phyloP scores from a whole-genome alignment of 2,329 filamentous ascomycete species.

The Fusarium sp. region DNA sequence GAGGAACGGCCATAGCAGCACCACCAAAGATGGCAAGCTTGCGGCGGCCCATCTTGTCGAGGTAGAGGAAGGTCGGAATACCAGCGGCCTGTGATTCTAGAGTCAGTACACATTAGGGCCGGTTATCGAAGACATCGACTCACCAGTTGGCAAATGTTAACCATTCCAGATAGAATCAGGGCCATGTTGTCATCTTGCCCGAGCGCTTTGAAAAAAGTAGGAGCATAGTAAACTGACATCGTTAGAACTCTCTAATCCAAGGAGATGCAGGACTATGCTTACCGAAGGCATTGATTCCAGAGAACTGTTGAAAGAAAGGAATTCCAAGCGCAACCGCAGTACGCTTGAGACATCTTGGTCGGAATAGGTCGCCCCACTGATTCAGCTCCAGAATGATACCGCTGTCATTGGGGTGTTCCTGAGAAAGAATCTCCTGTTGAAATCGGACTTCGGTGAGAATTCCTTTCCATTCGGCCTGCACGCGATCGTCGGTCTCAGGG shows the following conservation, averaged over 20 bases:
- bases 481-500: conserved; percentile 52
- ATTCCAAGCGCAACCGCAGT: conserved; percentile 16
- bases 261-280: neutral
- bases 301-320: conserved; percentile 35
- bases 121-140: neutral
- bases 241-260: neutral
- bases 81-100: conserved; percentile 11
- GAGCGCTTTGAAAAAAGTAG: conserved; percentile 39
- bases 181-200: conserved; percentile 43
- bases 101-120: accelerated
- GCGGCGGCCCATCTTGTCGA: conserved; percentile 46
- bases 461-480: conserved; percentile 59
- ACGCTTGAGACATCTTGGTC: neutral
- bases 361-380: conserved; percentile 6
- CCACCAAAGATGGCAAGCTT: conserved; percentile 26
- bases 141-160: conserved; percentile 49
- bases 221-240: conserved; percentile 36
- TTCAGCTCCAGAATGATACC: neutral
- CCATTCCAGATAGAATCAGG: conserved; percentile 46
- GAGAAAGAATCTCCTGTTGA: conserved; percentile 45
- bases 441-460: conserved; percentile 61
- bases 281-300: neutral
- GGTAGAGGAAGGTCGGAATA: conserved; percentile 40
- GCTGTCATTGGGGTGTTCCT: neutral
- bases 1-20: conserved; percentile 26